Conservation (phyloP, 2,329 filamentous ascomycete genomes). For the Fusarium mangiferae region DNA sequence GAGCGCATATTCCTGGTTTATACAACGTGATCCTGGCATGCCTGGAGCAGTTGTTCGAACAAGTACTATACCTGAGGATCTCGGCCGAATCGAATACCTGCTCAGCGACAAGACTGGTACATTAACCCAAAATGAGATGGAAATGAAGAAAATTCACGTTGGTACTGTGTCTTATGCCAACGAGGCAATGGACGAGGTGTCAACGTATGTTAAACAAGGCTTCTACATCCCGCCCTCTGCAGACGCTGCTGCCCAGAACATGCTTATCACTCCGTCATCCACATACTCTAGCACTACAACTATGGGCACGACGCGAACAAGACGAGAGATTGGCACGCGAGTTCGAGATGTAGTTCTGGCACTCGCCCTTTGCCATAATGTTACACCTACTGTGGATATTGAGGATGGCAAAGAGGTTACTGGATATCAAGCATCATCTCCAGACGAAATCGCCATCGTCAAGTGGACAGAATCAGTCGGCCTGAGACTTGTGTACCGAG, state of each 20-base stretch:
- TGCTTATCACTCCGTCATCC: conserved; percentile 81
- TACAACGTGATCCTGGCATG: conserved; percentile 90
- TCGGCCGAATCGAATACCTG: conserved; percentile 95
- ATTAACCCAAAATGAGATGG: conserved; percentile 97
- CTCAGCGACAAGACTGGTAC: conserved; percentile 99
- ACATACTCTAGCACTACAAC: conserved; percentile 70
- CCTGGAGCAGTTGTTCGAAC: conserved; percentile 93
- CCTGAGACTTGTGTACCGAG: conserved; percentile 82
- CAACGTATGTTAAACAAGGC: conserved; percentile 84
- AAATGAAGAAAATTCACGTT: conserved; percentile 98
- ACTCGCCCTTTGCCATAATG: conserved; percentile 94
- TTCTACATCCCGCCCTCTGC: conserved; percentile 69
- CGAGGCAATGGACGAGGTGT: conserved; percentile 98
- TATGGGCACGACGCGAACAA: conserved; percentile 78
- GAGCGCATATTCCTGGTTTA: conserved; percentile 94
- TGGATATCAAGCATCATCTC: conserved; percentile 95
- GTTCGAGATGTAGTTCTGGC: conserved; percentile 94
- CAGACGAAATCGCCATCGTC: conserved; percentile 98
- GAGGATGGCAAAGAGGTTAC: conserved; percentile 80
- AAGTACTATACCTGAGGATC: conserved; percentile 95
- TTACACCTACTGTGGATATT: conserved; percentile 85
- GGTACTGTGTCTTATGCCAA: conserved; percentile 98
- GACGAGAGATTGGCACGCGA: conserved; percentile 91
- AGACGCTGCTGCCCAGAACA: conserved; percentile 55
- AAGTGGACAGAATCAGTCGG: conserved; percentile 95